Conservation (phyloP, 2,329 filamentous ascomycete genomes). For the Colletotrichum tamarilloi region DNA sequence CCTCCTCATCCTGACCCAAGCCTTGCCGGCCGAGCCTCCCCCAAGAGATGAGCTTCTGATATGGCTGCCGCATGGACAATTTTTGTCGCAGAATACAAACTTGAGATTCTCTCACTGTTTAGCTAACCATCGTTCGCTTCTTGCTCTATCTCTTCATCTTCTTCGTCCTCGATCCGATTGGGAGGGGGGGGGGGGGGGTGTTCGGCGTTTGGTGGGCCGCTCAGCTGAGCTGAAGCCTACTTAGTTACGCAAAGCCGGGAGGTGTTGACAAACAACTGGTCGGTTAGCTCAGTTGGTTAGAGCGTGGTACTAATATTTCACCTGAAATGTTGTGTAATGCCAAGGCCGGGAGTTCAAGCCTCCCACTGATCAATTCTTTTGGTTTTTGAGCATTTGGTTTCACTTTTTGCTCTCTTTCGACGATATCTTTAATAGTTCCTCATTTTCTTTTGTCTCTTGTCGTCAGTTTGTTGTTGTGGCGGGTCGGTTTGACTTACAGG, state of each 20-base stretch:
- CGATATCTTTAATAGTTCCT: too few relatives aligned
- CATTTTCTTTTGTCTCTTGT: too few relatives aligned
- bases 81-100: not conserved
- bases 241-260: accelerated
- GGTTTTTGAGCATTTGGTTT: accelerated
- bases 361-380: not conserved
- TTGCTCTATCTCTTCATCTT: not conserved
- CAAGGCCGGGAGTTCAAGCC: not conserved
- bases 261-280: not conserved
- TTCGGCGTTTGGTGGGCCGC: not conserved
- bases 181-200: too few relatives aligned
- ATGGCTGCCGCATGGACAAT: not conserved
- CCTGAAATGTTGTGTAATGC: not conserved
- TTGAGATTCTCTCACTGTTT: not conserved
- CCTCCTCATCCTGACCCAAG: not conserved
- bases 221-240: accelerated
- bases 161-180: not conserved
- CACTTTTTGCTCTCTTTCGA: too few relatives aligned
- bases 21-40: constrained; percentile 1
- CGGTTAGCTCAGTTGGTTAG: not conserved
- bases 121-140: not conserved
- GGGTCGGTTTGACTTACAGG: too few relatives aligned
- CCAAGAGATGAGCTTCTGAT: not conserved
- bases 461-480: too few relatives aligned
- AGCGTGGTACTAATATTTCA: not conserved